A percentile compares a stretch with the other conserved stretches of the same genome.
Evolutionary conservation across 805 yeast genomes (phyloP).

Genomic region (Saturnispora dispora): DNA sequence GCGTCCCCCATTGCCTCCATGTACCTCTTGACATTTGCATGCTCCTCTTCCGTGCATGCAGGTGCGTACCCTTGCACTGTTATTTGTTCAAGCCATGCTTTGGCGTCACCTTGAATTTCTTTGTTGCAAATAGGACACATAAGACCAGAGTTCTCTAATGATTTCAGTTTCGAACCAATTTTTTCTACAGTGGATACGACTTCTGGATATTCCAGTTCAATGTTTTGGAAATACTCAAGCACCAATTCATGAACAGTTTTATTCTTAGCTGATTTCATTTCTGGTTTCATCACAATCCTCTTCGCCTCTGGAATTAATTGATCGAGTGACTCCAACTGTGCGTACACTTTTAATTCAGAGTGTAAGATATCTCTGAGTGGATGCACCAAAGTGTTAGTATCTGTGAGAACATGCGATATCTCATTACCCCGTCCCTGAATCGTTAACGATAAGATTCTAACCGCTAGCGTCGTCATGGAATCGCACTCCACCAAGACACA

Average conservation of each 20-base stretch:
- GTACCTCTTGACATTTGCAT: constrained; percentile 22
- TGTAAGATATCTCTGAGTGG: constrained; percentile 72
- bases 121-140: constrained; percentile 51
- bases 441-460: constrained; percentile 65
- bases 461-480: constrained; percentile 77
- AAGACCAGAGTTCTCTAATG: constrained; percentile 29
- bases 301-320: constrained; percentile 20
- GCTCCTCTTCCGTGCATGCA: constrained; percentile 35
- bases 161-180: constrained; percentile 69
- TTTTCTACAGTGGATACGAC: constrained; percentile 88
- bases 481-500: constrained; percentile 59
- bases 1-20: constrained; percentile 5
- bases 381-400: constrained; percentile 38
- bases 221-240: constrained; percentile 55
- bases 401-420: constrained; percentile 44
- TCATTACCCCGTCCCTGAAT: constrained; percentile 81
- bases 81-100: constrained; percentile 57
- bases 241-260: constrained; percentile 79
- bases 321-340: constrained; percentile 32
- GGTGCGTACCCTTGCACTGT: constrained; percentile 53
- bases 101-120: constrained; percentile 47
- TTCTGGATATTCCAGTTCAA: constrained; percentile 76
- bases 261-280: constrained; percentile 46
- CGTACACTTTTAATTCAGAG: constrained; percentile 57
- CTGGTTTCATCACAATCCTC: constrained; percentile 6